Percentiles rank a stretch among this genome's conserved stretches.
Conservation (phyloP, 2,329 filamentous ascomycete genomes). For the Colletotrichum truncatum region DNA sequence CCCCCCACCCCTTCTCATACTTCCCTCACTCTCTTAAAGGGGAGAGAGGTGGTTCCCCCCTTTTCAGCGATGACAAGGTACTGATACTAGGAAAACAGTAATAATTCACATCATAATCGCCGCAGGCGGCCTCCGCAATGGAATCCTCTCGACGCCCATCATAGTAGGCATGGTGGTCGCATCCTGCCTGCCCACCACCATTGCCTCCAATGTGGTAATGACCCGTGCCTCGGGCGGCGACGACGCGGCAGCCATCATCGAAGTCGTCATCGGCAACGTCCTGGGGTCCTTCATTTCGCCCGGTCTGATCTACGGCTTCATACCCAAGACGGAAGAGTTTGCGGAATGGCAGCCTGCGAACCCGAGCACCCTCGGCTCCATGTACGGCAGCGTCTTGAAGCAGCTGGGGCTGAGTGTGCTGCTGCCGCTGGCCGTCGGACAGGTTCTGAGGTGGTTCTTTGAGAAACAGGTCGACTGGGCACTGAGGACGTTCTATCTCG, state of each 20-base stretch:
- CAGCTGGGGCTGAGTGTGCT: conserved; percentile 75
- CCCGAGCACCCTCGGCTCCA: conserved; percentile 61
- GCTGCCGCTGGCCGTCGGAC: conserved; percentile 70
- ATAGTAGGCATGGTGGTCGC: conserved; percentile 74
- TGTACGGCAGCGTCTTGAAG: conserved; percentile 74
- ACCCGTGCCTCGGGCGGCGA: conserved; percentile 75
- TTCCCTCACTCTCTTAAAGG: background rate
- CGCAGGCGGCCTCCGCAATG: conserved; percentile 56
- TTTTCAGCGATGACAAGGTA: too few species aligned
- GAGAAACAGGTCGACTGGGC: conserved; percentile 61
- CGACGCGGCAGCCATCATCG: conserved; percentile 71
- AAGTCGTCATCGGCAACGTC: conserved; percentile 76
- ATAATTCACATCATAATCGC: conserved; percentile 58
- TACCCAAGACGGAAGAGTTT: conserved; percentile 62
- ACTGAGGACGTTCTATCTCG: conserved; percentile 62
- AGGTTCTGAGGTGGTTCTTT: conserved; percentile 62
- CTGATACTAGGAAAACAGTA: conserved; percentile 37
- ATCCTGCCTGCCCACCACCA: conserved; percentile 76
- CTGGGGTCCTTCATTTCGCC: conserved; percentile 75
- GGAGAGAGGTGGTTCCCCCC: background rate
- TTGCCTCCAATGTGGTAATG: conserved; percentile 79
- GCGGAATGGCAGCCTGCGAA: conserved; percentile 63
- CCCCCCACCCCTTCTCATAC: background rate
- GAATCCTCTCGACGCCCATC: conserved; percentile 70
- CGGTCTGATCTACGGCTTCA: conserved; percentile 69